These are phyloP conservation scores for Hippophae tibetana DNA, from an alignment of 306 rosid genomes.

Conservation along the genomic window DNA sequence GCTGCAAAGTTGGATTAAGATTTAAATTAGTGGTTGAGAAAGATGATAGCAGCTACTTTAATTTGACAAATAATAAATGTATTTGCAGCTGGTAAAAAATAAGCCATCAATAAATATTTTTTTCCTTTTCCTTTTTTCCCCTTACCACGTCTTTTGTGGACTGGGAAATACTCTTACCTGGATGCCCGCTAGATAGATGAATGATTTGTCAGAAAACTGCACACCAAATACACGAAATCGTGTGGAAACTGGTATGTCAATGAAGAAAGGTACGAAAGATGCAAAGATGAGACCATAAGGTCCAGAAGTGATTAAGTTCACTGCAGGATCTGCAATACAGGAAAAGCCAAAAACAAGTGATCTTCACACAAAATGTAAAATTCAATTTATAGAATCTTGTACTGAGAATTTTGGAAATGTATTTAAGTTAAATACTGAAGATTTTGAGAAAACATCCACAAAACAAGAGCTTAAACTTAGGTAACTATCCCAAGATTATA, in stretches of 20 bases:
- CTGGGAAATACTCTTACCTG: conserved; percentile 43
- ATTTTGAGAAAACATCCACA: neutral
- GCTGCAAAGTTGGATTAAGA: conserved; percentile 41
- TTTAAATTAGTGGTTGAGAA: conserved; percentile 14
- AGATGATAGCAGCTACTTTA: neutral
- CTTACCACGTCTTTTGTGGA: too few relatives aligned
- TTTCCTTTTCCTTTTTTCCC: too few relatives aligned
- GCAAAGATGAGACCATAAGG: conserved; percentile 99
- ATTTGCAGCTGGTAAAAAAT: neutral
- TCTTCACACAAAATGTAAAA: neutral
- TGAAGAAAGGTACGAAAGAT: conserved; percentile 87
- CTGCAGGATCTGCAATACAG: conserved; percentile 63
- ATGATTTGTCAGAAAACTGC: conserved; percentile 82
- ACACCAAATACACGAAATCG: conserved; percentile 65
- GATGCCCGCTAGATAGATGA: conserved; percentile 89
- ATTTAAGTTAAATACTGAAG: neutral
- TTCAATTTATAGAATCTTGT: neutral
- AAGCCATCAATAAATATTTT: neutral
- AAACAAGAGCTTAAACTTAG: too few relatives aligned
- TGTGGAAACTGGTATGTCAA: conserved; percentile 95
- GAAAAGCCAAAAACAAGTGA: conserved; percentile 5
- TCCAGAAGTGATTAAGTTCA: conserved; percentile 65
- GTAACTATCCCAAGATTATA: too few relatives aligned
- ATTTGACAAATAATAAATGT: neutral
- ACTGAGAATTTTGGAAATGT: neutral